These are phyloP conservation scores for Claviceps arundinis DNA, from an alignment of 2,329 filamentous ascomycete species.

Conservation along the genomic window DNA sequence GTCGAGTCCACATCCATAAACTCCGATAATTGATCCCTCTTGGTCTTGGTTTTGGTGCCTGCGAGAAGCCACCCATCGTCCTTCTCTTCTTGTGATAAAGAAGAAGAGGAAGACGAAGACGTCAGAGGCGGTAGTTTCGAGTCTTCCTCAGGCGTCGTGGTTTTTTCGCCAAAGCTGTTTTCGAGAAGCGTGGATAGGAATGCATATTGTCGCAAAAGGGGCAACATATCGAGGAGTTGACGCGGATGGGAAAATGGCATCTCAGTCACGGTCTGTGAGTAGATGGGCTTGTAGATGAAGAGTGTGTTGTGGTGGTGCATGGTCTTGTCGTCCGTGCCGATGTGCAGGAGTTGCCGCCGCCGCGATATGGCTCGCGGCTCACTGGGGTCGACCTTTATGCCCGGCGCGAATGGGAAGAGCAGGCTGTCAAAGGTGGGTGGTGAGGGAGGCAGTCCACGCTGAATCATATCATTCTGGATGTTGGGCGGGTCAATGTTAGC, in stretches of 20 bases:
- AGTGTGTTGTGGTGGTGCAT: constrained; percentile 45
- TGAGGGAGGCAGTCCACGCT: constrained; percentile 8
- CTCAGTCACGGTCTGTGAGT: constrained; percentile 51
- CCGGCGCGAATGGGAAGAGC: constrained; percentile 40
- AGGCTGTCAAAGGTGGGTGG: constrained; percentile 43
- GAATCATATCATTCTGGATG: constrained; percentile 21
- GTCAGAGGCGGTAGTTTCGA: neutral
- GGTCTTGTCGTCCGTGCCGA: constrained; percentile 21
- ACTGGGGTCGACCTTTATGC: constrained; percentile 38
- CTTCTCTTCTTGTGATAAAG: neutral
- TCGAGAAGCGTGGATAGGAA: constrained; percentile 52
- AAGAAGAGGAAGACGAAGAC: neutral
- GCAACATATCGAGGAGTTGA: constrained; percentile 63
- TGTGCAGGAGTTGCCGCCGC: constrained; percentile 33
- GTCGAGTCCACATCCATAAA: constrained; percentile 14
- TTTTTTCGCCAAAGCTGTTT: constrained; percentile 40
- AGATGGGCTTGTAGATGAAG: constrained; percentile 60
- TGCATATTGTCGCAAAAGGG: constrained; percentile 61
- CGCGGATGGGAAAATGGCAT: constrained; percentile 67
- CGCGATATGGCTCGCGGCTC: constrained; percentile 43
- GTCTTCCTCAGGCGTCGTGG: constrained; percentile 8
- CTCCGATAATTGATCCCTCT: constrained; percentile 18
- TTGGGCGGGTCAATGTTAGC: constrained; percentile 33
- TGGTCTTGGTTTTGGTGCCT: constrained; percentile 17
- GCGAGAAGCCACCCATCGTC: neutral